Base-by-base conservation (phyloP, 1,139 yeast genomes). In the Blastobotrys ciferrii region DNA sequence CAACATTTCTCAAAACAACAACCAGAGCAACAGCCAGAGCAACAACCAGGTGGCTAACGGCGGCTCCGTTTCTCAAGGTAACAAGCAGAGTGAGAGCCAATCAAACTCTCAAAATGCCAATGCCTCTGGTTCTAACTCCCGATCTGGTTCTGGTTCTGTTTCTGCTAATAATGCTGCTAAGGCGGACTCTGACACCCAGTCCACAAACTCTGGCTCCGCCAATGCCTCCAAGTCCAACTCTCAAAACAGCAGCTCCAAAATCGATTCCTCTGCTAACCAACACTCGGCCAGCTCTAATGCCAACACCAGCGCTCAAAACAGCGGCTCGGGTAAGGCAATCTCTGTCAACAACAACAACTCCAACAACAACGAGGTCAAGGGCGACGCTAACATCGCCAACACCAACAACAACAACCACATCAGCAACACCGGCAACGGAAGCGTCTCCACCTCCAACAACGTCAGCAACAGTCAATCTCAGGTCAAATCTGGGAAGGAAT, bases 321-420 rank as follows among this genome's bases (percentile, higher is more conserved):
- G 37, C 4, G 37, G 37, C 17, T 33, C 37, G 4, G 37, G 18
- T 5, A n/a, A 17, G 9, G 37, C 37, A 13, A 19, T n/a, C 12
- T 13, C 37, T 33, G 17, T 14, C 19, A 33, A n/a, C 37, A 15
- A 33, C 19, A 33, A 12, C 12, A 33, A 13, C 37, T n/a, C 13
- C 18, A 33, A 33, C 14, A 33, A 33, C 19, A 33, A 33, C 12
- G 37, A 33, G 12, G 37, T 33, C 12, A 33, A 14, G 4, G 37
- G 37, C 9, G 19, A 33, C 17, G 37, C 37, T 5, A 33, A 33
- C 12, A 33, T 33, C 14, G 37, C 37, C 19, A 33, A 33, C 19
- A 33, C 13, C 19, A 33, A 33, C 17, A 17, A 33, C 6, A 33
- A 33, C 18, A 33, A 33, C 37, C 37, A 33, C 13, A 33, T 33